Evolutionary conservation across 768 basidiomycete genomes (phyloP).

Genomic region (Pleurotus giganteus): DNA sequence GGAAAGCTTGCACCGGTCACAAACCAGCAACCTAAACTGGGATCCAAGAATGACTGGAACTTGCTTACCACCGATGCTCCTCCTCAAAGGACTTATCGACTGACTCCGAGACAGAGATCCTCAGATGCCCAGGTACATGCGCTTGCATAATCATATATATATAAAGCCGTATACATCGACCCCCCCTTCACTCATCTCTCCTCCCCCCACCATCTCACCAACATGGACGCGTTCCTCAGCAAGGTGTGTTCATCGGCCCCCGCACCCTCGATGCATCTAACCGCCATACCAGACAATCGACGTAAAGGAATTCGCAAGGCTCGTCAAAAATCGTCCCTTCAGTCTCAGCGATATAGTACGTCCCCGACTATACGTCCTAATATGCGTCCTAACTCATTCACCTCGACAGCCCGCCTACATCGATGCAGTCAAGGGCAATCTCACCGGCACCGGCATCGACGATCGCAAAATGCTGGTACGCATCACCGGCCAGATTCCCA

Average conservation of each 20-base stretch:
- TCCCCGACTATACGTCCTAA: not conserved
- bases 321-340: conserved; percentile 20
- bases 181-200: conserved; percentile 8
- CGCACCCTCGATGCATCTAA: not conserved
- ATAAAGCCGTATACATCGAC: not conserved
- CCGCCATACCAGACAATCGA: not conserved
- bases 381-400: not conserved
- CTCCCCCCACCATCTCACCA: conserved; percentile 17
- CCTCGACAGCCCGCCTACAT: conserved; percentile 42
- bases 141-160: not conserved
- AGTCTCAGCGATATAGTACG: conserved; percentile 28
- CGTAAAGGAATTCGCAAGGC: not conserved
- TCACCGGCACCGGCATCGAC: conserved; percentile 40
- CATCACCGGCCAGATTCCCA: conserved; percentile 8
- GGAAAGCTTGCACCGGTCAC: too few relatives aligned
- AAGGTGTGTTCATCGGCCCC: not conserved
- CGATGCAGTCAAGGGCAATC: conserved; percentile 43
- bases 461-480: conserved; percentile 62
- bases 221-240: not conserved
- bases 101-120: not conserved
- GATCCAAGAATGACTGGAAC: not conserved
- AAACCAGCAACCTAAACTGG: not conserved
- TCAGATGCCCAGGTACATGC: not conserved
- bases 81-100: not conserved
- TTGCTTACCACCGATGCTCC: not conserved